Percentiles rank a stretch among this genome's conserved stretches.
Evolutionary conservation across 2,329 filamentous ascomycete species (phyloP).

Genomic region (Xylaria sp.): DNA sequence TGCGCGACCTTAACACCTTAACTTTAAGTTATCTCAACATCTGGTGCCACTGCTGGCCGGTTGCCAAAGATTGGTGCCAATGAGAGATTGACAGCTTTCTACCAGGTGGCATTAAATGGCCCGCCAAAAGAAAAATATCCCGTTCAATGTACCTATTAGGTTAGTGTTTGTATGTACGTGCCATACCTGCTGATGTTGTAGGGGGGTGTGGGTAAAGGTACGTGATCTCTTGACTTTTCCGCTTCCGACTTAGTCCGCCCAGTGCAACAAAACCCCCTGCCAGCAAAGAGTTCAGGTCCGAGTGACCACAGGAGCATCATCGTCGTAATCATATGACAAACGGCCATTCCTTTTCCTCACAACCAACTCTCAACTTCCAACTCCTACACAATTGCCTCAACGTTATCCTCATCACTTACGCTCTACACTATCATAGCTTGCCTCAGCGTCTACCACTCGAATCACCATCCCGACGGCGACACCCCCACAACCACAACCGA

Average conservation of each 20-base stretch:
- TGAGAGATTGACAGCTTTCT: not conserved
- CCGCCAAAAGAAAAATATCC: no score
- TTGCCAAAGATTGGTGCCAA: not conserved
- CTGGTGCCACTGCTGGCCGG: not conserved
- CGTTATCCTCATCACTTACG: not conserved
- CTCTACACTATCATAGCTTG: not conserved
- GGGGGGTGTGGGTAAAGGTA: not conserved
- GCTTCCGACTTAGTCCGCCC: slow-evolving; percentile 3
- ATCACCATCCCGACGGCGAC: slow-evolving; percentile 21
- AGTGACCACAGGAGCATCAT: slow-evolving; percentile 13
- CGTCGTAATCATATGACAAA: slow-evolving; percentile 22
- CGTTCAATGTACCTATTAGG: no score
- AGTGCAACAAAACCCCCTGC: slow-evolving; percentile 13
- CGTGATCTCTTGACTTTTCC: slow-evolving; percentile 6
- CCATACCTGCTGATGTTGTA: not conserved
- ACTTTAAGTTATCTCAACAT: not conserved
- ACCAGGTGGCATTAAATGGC: not conserved
- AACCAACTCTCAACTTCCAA: not conserved
- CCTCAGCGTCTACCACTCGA: slow-evolving; percentile 16
- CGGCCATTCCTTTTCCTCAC: not conserved
- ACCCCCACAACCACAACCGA: slow-evolving; percentile 7
- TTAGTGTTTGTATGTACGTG: no score
- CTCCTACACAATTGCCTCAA: slow-evolving; percentile 6
- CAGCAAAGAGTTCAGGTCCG: slow-evolving; percentile 15
- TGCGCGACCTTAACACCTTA: not conserved